These are phyloP conservation scores for Alloteropsis angusta DNA, from an alignment of 202 grass and related monocot species.

Conservation along the genomic window DNA sequence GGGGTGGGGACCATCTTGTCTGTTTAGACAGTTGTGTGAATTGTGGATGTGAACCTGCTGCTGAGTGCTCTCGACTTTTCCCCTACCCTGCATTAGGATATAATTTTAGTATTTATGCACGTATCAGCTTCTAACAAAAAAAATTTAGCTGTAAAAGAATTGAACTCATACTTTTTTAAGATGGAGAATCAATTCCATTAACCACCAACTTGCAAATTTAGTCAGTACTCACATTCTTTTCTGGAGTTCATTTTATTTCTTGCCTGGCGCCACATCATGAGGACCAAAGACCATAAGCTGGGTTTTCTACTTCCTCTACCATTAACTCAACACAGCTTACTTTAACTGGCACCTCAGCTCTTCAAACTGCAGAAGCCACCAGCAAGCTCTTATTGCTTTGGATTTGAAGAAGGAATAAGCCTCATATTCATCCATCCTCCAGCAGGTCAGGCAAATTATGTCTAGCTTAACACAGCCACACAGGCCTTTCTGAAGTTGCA, in stretches of 20 bases:
- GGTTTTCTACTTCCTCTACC: neutral
- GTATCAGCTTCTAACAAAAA: neutral
- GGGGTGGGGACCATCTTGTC: conserved; percentile 19
- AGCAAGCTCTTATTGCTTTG: neutral
- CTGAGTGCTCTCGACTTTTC: conserved; percentile 3
- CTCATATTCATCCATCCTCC: neutral
- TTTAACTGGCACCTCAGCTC: neutral
- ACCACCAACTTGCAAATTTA: neutral
- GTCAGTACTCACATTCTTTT: neutral
- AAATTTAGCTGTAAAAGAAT: conserved; percentile 1
- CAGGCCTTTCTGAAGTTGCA: no score
- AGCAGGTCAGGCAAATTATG: neutral
- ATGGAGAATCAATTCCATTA: neutral
- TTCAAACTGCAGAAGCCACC: neutral
- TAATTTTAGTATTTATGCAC: neutral
- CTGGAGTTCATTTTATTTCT: neutral
- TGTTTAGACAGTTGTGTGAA: conserved; percentile 17
- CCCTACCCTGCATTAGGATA: neutral
- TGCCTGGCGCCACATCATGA: neutral
- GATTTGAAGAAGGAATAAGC: neutral
- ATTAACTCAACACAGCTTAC: neutral
- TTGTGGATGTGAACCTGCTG: conserved; percentile 25
- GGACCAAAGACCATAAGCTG: neutral
- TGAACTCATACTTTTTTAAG: neutral
- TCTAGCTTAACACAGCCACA: no score